phyloP scores from a whole-genome alignment of 371 early-diverging fungal genomes.

The Lichtheimia ramosa region DNA sequence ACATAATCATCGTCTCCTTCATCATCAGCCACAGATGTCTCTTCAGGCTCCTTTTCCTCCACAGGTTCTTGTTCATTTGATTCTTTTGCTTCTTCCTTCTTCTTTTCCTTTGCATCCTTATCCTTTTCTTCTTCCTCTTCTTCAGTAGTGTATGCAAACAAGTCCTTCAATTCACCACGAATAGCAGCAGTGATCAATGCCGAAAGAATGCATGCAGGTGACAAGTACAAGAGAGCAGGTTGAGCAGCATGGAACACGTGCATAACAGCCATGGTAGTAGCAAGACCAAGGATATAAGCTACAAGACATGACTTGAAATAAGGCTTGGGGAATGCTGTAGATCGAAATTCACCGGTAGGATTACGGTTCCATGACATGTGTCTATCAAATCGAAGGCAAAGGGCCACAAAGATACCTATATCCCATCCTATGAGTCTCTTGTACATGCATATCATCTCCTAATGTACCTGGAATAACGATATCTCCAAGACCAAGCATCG shows the following conservation, averaged over 20 bases:
- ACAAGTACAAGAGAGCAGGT: constrained; percentile 95
- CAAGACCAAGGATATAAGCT: constrained; percentile 84
- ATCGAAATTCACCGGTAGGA: constrained; percentile 53
- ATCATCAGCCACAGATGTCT: neutral
- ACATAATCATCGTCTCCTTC: constrained; percentile 10
- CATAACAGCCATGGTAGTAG: constrained; percentile 91
- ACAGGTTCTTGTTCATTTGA: constrained; percentile 5
- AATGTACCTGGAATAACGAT: constrained; percentile 92
- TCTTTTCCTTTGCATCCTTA: constrained; percentile 30
- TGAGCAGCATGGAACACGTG: constrained; percentile 97
- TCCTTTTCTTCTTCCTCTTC: constrained; percentile 52
- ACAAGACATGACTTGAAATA: constrained; percentile 84
- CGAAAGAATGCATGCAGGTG: constrained; percentile 94
- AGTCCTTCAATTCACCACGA: constrained; percentile 82
- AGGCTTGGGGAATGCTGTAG: constrained; percentile 75
- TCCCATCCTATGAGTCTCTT: no score
- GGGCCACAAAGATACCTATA: constrained; percentile 84
- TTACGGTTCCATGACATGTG: constrained; percentile 55
- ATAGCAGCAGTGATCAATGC: constrained; percentile 74
- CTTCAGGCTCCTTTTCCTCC: constrained; percentile 11
- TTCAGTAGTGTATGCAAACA: constrained; percentile 79
- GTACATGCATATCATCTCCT: neutral
- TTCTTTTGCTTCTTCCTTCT: constrained; percentile 3
- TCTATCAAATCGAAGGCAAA: constrained; percentile 90
- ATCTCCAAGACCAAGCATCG: constrained; percentile 98